Evolutionary conservation across 331 rosid genomes (phyloP).

Genomic region (Acacia pycnantha): DNA sequence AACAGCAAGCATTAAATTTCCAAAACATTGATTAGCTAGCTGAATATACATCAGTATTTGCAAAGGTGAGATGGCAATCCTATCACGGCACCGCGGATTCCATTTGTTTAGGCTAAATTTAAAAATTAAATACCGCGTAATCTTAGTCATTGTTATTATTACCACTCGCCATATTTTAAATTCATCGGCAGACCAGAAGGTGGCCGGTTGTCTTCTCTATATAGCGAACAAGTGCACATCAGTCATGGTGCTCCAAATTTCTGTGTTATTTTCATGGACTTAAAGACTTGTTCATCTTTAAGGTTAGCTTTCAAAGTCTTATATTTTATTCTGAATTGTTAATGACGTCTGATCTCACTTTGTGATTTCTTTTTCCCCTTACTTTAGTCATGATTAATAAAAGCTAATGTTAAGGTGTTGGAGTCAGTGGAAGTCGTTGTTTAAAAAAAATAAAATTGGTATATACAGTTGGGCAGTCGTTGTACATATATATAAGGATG

Average conservation of each 20-base stretch:
- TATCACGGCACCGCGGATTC: not conserved
- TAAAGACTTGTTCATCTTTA: not conserved
- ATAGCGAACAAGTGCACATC: not conserved
- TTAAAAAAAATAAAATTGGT: not conserved
- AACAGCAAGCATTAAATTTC: not conserved
- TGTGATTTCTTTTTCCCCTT: not conserved
- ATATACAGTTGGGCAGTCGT: not conserved
- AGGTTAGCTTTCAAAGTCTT: not conserved
- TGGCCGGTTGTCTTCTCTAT: not conserved
- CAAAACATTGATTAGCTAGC: not conserved
- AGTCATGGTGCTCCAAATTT: not conserved
- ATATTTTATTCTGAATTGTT: not conserved
- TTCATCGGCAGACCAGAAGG: not conserved
- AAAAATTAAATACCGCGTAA: not conserved
- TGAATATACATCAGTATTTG: not conserved
- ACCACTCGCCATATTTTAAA: not conserved
- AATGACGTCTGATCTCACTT: not conserved
- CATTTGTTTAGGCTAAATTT: not conserved
- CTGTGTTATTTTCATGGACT: not conserved
- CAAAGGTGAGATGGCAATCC: not conserved
- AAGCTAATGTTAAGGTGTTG: not conserved
- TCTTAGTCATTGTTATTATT: not conserved
- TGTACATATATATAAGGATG: not conserved
- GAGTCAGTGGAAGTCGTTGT: not conserved
- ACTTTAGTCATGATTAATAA: not conserved